Base-by-base conservation (phyloP, 768 basidiomycete species). In the Clathrus columnatus region DNA sequence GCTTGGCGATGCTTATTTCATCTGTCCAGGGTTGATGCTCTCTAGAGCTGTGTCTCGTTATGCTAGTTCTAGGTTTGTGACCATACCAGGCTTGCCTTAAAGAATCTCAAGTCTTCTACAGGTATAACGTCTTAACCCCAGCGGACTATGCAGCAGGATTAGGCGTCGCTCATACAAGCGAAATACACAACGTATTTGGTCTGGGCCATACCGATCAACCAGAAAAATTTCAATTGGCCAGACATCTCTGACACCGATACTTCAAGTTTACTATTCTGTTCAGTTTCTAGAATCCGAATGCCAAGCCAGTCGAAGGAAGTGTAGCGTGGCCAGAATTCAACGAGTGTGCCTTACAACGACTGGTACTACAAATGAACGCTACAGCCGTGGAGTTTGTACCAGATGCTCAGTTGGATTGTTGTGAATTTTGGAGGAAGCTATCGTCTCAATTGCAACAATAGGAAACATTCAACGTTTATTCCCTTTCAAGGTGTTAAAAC, bases 191-290 rank as follows among this genome's bases (percentile, higher is more conserved):
- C 29, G 24, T 55, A 29, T 55, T 55, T 30, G 8, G 64, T 61
- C 45, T 52, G 58, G 42, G 73, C 63, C 17, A 72, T 67, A 5
- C 72, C 68, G 72, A 71, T 72, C 30, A 62, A 62, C 30, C 62
- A 50, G 28, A 63, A 65, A n/a, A 73, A 69, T 65, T 30, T 72
- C 69, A 46, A 73, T 53, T 26, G 43, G 50, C 1, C 53, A 45
- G 71, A 62, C 48, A 84, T 84, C 81, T 83, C 82, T 85, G 50
- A 75, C 82, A 53, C 54, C 54, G 28, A 48, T 55, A 23, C 29
- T 55, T 2, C 54, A 55, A 36, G 24, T 26, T 7, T 55, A 55
- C 23, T 55, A 55, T 27, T 55, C 48, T 42, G 54, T 55, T 4
- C 54, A n/a, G 54, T 5, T 24, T 21, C 18, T 14, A 47, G 45